Base-by-base conservation (phyloP, 2,329 filamentous ascomycete species). In the Fusarium cicatricum region DNA sequence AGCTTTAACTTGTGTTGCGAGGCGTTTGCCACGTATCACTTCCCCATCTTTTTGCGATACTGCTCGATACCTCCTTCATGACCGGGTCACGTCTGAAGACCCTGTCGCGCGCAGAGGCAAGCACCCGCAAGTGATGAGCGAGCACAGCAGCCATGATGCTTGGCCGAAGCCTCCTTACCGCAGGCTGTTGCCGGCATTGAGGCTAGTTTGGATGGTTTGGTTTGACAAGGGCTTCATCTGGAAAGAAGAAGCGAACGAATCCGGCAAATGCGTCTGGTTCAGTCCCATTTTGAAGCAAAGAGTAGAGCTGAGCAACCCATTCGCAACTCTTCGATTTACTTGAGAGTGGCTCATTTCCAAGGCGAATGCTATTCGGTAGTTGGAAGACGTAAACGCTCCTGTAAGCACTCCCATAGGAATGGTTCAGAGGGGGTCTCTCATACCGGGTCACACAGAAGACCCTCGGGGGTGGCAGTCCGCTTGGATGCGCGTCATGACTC, bases 161-260 rank as follows among this genome's bases (percentile, higher is more conserved):
- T 58, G 50, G 37, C 37, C 40, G 52, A 56, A 33, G 37, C 40
- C 40, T 50, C 43, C 37, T 43, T 64, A 39, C 47, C 60, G 28
- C 52, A 52, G 40, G 31, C 47, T 41, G 17, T 39, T 52, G 45
- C 39, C 55, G 45, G 44, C 37, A 21, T 52, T 33, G 32, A 31
- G 38, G 49, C 31, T 64, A 51, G 42, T 41, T 38, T 56, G 37
- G n/a, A 42, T 34, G 21, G 26, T 45, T 48, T 40, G 56, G 66
- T 66, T 55, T 57, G 48, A 69, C 66, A 64, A 66, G 29, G 38
- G 43, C 75, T 69, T 48, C 50, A 76, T 74, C 40, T 40, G 74
- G 75, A 73, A 78, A 72, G 67, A 59, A 58, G 71, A 78, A 78
- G 77, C 76, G 76, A 77, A 73, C 66, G 64, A 66, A 73, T 71